Conservation (phyloP, 2,329 filamentous ascomycete species). For the Emergomyces orientalis region DNA sequence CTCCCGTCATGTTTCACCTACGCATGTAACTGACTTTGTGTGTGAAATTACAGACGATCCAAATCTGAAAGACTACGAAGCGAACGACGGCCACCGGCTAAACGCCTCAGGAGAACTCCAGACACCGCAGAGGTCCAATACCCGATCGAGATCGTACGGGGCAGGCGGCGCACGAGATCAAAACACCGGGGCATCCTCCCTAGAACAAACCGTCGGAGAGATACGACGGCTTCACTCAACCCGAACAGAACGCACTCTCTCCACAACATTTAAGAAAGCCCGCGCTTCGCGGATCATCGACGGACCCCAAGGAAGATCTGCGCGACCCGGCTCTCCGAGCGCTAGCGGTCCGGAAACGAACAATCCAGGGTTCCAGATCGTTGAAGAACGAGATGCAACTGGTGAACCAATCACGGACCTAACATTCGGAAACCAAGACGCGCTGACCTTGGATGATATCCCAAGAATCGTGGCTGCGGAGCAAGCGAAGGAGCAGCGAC, state of each 20-base stretch:
- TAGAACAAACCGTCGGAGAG: slow-evolving; percentile 93
- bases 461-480: slow-evolving; percentile 91
- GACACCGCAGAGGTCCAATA: slow-evolving; percentile 52
- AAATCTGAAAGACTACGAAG: slow-evolving; percentile 57
- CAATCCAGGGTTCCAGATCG: slow-evolving; percentile 60
- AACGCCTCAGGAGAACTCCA: slow-evolving; percentile 41
- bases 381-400: slow-evolving; percentile 65
- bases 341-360: slow-evolving; percentile 37
- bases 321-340: slow-evolving; percentile 60
- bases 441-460: slow-evolving; percentile 90
- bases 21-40: slow-evolving; percentile 13
- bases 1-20: not conserved
- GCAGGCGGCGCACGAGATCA: slow-evolving; percentile 49
- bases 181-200: slow-evolving; percentile 61
- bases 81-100: slow-evolving; percentile 53
- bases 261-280: slow-evolving; percentile 83
- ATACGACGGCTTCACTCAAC: slow-evolving; percentile 87
- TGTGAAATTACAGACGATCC: slow-evolving; percentile 53
- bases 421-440: slow-evolving; percentile 83
- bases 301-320: slow-evolving; percentile 60
- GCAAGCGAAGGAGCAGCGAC: slow-evolving; percentile 82
- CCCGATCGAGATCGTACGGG: slow-evolving; percentile 64
- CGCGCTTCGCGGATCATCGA: slow-evolving; percentile 89
- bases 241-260: slow-evolving; percentile 85
- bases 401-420: slow-evolving; percentile 64